phyloP scores from a whole-genome alignment of 2,329 filamentous ascomycete species.

The Bisporella sp. region DNA sequence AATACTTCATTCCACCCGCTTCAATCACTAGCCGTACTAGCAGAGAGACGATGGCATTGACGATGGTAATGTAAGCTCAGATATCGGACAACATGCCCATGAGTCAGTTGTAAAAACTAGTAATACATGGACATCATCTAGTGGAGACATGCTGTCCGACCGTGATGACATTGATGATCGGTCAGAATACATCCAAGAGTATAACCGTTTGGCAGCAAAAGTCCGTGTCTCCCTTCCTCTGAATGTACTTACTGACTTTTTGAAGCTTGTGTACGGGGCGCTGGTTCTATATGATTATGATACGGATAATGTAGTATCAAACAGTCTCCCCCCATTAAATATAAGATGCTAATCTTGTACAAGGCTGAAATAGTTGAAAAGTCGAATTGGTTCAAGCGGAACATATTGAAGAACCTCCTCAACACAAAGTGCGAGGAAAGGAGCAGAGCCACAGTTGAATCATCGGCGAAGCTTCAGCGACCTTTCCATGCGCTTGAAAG shows the following conservation, averaged over 20 bases:
- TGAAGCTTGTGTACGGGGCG: conserved; percentile 40
- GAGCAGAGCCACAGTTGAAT: conserved; percentile 26
- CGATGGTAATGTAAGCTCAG: too few relatives aligned
- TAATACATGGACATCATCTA: conserved; percentile 52
- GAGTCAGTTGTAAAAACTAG: conserved; percentile 24
- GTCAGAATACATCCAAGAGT: conserved; percentile 44
- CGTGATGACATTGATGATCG: conserved; percentile 43
- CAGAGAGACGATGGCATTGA: too few relatives aligned
- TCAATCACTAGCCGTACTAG: too few relatives aligned
- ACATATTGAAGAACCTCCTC: conserved; percentile 31
- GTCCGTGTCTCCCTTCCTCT: conserved; percentile 27
- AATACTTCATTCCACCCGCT: too few relatives aligned
- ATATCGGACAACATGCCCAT: too few relatives aligned
- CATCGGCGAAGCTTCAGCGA: conserved; percentile 51
- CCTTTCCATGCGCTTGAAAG: conserved; percentile 39
- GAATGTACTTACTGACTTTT: too few relatives aligned
- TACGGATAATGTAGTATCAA: conserved; percentile 11
- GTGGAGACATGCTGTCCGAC: conserved; percentile 41
- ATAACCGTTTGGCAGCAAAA: conserved; percentile 53
- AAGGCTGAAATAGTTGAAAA: conserved; percentile 18
- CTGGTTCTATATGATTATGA: conserved; percentile 18
- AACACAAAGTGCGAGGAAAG: conserved; percentile 21
- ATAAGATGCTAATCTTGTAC: neutral
- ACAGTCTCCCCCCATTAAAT: neutral
- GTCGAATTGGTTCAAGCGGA: conserved; percentile 31